Evolutionary conservation across 768 basidiomycete species (phyloP).

Genomic region (Termitomyces sp.): DNA sequence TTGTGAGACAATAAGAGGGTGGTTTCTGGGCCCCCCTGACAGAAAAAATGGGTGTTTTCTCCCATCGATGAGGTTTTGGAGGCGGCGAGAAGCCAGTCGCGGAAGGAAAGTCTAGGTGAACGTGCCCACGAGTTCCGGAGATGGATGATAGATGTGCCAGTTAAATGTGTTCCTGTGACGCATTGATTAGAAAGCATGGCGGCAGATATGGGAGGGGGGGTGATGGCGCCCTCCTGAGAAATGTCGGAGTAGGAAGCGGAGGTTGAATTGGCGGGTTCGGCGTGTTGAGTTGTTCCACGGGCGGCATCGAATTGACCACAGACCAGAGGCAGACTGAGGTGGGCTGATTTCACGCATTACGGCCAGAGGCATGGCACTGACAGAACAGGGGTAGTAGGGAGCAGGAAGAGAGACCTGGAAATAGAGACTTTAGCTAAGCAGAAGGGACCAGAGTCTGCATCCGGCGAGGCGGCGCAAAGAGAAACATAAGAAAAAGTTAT

Average conservation of each 20-base stretch:
- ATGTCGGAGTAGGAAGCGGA: conserved; percentile 27
- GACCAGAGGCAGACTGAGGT: conserved; percentile 3
- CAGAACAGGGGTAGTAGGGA: neutral
- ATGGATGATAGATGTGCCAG: too few species aligned
- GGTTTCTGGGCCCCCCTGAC: neutral
- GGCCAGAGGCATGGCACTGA: neutral
- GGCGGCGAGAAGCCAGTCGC: neutral
- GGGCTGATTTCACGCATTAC: conserved; percentile 1
- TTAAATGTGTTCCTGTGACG: too few species aligned
- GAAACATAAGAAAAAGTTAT: conserved; percentile 26
- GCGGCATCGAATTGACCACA: conserved; percentile 9
- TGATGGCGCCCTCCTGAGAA: too few species aligned
- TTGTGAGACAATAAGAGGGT: conserved; percentile 19
- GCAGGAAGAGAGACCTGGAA: conserved; percentile 8
- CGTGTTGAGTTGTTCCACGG: conserved; percentile 6
- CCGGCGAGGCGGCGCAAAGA: neutral
- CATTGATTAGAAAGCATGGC: too few species aligned
- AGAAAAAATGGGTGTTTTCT: neutral
- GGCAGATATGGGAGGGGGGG: too few species aligned
- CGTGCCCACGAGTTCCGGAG: too few species aligned
- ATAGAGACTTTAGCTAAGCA: conserved; percentile 34
- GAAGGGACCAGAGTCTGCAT: conserved; percentile 19
- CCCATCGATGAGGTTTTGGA: neutral
- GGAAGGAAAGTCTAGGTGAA: too few species aligned
- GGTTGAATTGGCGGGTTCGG: conserved; percentile 20